phyloP scores from a whole-genome alignment of 768 basidiomycete species.

The Calvatia gigantea region DNA sequence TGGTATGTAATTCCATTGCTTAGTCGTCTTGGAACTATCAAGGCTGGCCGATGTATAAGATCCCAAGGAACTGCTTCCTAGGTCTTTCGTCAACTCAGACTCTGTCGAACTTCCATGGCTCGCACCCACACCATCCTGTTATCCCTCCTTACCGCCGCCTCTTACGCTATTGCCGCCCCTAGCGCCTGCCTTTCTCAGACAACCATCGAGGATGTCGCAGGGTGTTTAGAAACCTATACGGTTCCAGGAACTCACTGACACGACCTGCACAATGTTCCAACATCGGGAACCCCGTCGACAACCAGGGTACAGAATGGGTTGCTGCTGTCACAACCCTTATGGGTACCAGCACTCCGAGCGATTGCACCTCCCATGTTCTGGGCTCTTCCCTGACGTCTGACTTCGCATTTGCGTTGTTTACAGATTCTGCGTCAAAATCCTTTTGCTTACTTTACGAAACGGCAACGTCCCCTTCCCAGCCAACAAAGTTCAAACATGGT shows the following conservation, averaged over 20 bases:
- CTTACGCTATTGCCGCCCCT: background rate
- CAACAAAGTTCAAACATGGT: constrained; percentile 1
- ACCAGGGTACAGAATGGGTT: background rate
- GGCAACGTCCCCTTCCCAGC: background rate
- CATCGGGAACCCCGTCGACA: background rate
- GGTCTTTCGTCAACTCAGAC: background rate
- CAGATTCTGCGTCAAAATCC: background rate
- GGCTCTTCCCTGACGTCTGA: background rate
- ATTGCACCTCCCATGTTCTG: background rate
- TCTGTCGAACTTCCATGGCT: background rate
- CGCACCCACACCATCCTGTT: background rate
- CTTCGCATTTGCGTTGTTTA: background rate
- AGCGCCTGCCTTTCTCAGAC: background rate
- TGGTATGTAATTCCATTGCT: background rate
- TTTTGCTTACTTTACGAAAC: constrained; percentile 10
- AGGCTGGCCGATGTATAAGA: background rate
- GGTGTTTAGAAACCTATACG: background rate
- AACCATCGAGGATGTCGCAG: background rate
- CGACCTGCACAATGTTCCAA: background rate
- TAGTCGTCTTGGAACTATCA: background rate
- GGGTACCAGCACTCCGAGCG: background rate
- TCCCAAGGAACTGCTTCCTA: background rate
- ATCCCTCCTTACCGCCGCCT: background rate
- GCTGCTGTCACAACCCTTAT: background rate
- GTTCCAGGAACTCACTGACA: background rate